Evolutionary conservation across 257 asterid genomes (phyloP), one percentile per base, ranked within the genome.

Genomic region (Solanum megistacrolobum): DNA sequence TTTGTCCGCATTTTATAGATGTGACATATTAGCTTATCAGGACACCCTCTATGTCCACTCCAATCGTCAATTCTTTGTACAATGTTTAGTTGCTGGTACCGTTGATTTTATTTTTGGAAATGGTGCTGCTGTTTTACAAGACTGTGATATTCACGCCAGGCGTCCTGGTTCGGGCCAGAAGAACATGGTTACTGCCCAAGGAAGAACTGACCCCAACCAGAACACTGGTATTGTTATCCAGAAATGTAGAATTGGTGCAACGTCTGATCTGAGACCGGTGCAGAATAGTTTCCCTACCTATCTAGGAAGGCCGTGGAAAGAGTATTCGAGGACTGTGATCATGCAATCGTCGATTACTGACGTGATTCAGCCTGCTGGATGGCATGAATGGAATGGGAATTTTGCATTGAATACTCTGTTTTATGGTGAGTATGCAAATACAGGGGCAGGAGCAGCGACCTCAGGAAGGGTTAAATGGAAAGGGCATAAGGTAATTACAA

Each of bases 131-230:
- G 92, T 93, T 4, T 65, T 94, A 18, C 97, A 92, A 27, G 89
- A 93, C 87, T 92, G 95, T n/a, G 93, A 91, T 87, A 94, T 94
- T 90, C 94, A 91, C 43, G 94, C 96, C 4, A 93, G 96, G 1
- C 93, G 93, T 9, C 97, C 97, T 2, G 65, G 84, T 34, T 88
- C 94, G 6, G 92, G 92, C 9, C 97, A 94, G 39, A 76, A 60
- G 46, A 93, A 93, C 93, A 94, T 94, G 97, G 83, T 94, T 43
- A 93, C 97, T 0, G 97, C 97, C 85, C 97, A 94, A 5, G 97
- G 97, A 7, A 86, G 96, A 12, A 91, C 92, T 11, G 97, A 94
- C 88, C 97, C 95, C 1, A 93, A 94, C 90, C 97, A 94, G 83
- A 94, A 94, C 91, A 94, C 97, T 0, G 95, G 97, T 3, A 94